These are phyloP conservation scores for Phaeosphaeriaceae sp. DNA, from an alignment of 2,329 filamentous ascomycete species.

Conservation along the genomic window DNA sequence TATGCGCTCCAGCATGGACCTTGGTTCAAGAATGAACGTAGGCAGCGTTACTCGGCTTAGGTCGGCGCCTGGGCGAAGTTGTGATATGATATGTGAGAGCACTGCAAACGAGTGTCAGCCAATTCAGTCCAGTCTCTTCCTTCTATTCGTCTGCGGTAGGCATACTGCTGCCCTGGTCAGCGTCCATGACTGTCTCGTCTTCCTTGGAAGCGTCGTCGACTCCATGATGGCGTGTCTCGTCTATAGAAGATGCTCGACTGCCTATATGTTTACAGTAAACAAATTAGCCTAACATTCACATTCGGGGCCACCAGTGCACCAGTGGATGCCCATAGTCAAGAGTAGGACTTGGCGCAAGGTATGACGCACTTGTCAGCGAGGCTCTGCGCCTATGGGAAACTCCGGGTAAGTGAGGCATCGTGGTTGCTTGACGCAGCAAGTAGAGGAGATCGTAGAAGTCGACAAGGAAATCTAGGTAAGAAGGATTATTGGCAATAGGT, in stretches of 20 bases:
- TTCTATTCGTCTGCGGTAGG: constrained; percentile 2
- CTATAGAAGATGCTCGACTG: constrained; percentile 51
- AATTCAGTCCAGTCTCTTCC: background rate
- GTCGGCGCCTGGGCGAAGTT: constrained; percentile 93
- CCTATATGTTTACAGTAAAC: constrained; percentile 26
- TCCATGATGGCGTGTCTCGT: constrained; percentile 43
- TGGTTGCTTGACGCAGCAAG: constrained; percentile 13
- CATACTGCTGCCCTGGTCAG: constrained; percentile 92
- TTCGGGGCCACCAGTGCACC: constrained; percentile 4
- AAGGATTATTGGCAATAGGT: background rate
- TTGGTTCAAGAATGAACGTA: constrained; percentile 96
- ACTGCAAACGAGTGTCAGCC: constrained; percentile 61
- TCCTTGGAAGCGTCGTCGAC: constrained; percentile 52
- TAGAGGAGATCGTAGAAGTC: background rate
- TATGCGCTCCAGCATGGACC: constrained; percentile 97
- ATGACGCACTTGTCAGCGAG: constrained; percentile 39
- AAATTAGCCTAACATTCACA: constrained; percentile 21
- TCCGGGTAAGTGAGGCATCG: constrained; percentile 47
- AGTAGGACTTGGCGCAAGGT: constrained; percentile 10
- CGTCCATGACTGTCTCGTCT: constrained; percentile 83
- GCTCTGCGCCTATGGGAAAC: constrained; percentile 31
- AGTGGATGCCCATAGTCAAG: too few species aligned
- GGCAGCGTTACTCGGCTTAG: constrained; percentile 92
- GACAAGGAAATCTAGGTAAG: background rate
- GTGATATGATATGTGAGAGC: constrained; percentile 95